These are phyloP conservation scores for Stagonosporopsis chrysanthemi DNA, from an alignment of 2,329 filamentous ascomycete species.

Conservation along the genomic window DNA sequence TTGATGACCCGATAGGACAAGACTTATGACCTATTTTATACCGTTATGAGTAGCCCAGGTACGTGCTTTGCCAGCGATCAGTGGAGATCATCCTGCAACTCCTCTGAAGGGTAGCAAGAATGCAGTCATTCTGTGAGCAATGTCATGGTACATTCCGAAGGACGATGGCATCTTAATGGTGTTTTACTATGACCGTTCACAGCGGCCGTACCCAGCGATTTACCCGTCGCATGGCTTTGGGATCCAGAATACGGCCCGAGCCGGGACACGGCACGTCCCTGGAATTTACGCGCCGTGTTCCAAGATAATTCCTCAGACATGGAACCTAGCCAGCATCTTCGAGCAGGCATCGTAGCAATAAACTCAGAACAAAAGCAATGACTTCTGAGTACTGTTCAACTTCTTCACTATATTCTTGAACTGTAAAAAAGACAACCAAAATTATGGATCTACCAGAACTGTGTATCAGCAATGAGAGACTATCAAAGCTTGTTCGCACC, in stretches of 20 bases:
- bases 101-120: no score
- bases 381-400: not conserved
- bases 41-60: no score
- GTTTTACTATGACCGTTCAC: no score
- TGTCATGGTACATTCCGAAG: no score
- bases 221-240: not conserved
- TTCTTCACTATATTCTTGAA: not conserved
- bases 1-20: no score
- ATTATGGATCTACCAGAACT: not conserved
- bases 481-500: not conserved
- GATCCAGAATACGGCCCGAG: not conserved
- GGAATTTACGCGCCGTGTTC: not conserved
- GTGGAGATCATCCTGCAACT: no score
- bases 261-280: not conserved
- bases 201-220: not conserved
- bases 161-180: no score
- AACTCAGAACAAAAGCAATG: not conserved
- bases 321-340: not conserved
- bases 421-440: not conserved
- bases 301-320: not conserved
- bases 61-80: no score
- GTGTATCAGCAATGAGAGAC: not conserved
- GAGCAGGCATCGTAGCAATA: not conserved
- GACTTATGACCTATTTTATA: no score
- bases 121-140: no score